A percentile compares a stretch with the other conserved stretches of the same genome.
Conservation (phyloP, 768 basidiomycete genomes). For the Suillus bovinus region DNA sequence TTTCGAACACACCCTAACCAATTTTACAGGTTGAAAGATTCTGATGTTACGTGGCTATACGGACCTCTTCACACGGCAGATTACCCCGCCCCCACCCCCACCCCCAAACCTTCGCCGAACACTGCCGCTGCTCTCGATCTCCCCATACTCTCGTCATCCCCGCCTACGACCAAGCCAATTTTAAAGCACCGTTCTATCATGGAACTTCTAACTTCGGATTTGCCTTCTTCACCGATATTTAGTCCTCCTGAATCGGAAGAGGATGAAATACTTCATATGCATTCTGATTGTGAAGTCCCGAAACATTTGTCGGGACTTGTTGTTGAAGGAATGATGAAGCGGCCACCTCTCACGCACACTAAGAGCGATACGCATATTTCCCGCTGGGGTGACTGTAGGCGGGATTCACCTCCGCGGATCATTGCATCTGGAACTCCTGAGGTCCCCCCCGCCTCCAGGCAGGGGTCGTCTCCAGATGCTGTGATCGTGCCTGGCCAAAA, state of each 20-base stretch:
- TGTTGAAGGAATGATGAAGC: constrained; percentile 9
- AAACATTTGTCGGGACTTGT: not conserved
- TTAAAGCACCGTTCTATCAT: constrained; percentile 93
- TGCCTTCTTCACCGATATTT: constrained; percentile 62
- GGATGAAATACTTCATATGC: constrained; percentile 24
- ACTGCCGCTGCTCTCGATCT: constrained; percentile 38
- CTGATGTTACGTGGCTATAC: constrained; percentile 98
- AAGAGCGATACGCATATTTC: constrained; percentile 88
- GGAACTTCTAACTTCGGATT: constrained; percentile 81
- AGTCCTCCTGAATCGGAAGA: constrained; percentile 60
- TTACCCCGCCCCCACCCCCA: constrained; percentile 74
- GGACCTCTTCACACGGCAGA: constrained; percentile 95
- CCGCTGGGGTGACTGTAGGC: constrained; percentile 52
- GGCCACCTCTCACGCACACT: constrained; percentile 74
- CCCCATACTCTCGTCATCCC: constrained; percentile 35
- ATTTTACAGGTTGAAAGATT: constrained; percentile 88
- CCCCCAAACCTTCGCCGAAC: constrained; percentile 44
- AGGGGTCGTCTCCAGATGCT: constrained; percentile 19
- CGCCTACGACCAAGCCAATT: constrained; percentile 72
- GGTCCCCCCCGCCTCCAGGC: constrained; percentile 14
- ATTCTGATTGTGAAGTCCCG: constrained; percentile 24
- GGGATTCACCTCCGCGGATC: constrained; percentile 73
- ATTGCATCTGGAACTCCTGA: constrained; percentile 15
- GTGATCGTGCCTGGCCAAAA: constrained; percentile 35
- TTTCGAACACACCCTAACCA: constrained; percentile 16